Base-by-base conservation (phyloP, 805 yeast species). In the Candida namnaoensis region DNA sequence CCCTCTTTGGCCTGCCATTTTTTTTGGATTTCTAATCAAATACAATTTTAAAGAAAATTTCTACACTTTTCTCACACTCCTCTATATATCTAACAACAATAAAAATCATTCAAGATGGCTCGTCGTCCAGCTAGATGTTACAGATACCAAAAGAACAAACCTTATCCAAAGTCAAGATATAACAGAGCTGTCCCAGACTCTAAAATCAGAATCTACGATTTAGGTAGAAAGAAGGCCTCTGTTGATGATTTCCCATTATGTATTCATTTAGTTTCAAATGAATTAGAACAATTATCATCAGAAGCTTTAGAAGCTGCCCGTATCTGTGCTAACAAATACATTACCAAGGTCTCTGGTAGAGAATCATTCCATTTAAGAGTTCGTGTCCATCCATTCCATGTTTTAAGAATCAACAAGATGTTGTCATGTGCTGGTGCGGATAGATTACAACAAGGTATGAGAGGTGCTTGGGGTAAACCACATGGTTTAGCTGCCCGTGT, bases 391-490 rank as follows among this genome's bases (percentile, higher is more conserved):
- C 99, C 99, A 63, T 93, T 86, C 98, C 99, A 93, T 82, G 99
- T 93, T 60, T 82, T 93, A 73, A 85, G 99, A 78, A 93, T 93
- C 81, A 93, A 93, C 93, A 93, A 93, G 88, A 93, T 93, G 99
- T 88, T 93, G 96, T 93, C 99, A 68, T 93, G 99, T 82, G 99
- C 99, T 79, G 99, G 99, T 87, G 99, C 99, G 71, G 99, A 93
- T 91, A 88, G 99, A 86, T 83, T 93, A 77, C 99, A 93, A 80
- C 98, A 93, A 80, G 99, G 99, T 90, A 93, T 93, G 99, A 91
- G 99, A 88, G 95, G 95, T 82, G 99, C 99, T 70, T 93, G 98
- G 98, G 99, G 99, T 88, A 93, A 93, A 81, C 99, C 99, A 66
- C 96, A 90, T 65, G 99, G 99, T 81, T 80, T 88, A 66, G 99